Conservation (phyloP, 352 stramenopile genomes). For the Phytophthora uliginosa region DNA sequence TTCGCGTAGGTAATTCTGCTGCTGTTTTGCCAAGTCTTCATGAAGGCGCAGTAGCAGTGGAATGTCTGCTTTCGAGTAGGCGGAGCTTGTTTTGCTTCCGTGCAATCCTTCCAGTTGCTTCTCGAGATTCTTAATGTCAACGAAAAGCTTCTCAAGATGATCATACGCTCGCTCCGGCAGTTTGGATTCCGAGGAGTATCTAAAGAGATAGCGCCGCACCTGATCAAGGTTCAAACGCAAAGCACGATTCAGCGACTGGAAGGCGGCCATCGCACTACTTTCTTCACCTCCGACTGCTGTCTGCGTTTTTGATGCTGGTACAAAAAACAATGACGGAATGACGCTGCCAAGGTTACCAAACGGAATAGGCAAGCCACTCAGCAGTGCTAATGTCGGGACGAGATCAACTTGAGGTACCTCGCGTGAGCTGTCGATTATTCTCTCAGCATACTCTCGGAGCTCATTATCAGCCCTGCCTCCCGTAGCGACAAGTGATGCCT, state of each 20-base stretch:
- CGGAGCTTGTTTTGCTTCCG: background rate
- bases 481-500: conserved; percentile 44
- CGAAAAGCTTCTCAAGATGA: conserved; percentile 64
- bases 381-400: conserved; percentile 95
- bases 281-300: background rate
- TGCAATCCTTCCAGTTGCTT: conserved; percentile 34
- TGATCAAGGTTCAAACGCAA: conserved; percentile 88
- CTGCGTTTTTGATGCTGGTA: conserved; percentile 11
- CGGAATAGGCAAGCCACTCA: conserved; percentile 96
- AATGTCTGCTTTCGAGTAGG: conserved; percentile 34
- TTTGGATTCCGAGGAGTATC: conserved; percentile 76
- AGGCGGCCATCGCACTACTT: conserved; percentile 32
- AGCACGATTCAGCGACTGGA: conserved; percentile 71
- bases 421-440: conserved; percentile 29
- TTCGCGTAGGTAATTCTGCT: conserved; percentile 76
- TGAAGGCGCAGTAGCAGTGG: conserved; percentile 47
- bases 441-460: conserved; percentile 37
- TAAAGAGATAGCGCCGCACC: conserved; percentile 81
- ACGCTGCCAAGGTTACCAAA: conserved; percentile 96
- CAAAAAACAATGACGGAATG: conserved; percentile 93
- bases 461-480: conserved; percentile 7
- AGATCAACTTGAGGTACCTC: conserved; percentile 97
- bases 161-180: conserved; percentile 67
- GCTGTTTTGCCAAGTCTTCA: conserved; percentile 43
- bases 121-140: conserved; percentile 43